phyloP scores from a whole-genome alignment of 2,329 filamentous ascomycete genomes.

The Fusarium coffeatum region DNA sequence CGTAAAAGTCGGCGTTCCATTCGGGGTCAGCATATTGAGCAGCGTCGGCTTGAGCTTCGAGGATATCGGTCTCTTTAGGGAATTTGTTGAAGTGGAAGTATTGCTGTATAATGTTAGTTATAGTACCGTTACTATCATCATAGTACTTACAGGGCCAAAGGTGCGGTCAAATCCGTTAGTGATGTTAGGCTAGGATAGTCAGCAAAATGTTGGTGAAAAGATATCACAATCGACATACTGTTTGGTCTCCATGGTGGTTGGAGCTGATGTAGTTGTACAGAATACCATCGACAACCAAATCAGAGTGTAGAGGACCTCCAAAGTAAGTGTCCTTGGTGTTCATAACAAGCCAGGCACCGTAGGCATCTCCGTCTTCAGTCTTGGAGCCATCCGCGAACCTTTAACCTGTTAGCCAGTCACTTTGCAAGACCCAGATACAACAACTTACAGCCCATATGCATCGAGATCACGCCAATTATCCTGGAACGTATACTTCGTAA shows the following conservation, averaged over 20 bases:
- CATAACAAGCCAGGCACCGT: constrained; percentile 72
- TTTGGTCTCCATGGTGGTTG: constrained; percentile 72
- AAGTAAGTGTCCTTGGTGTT: constrained; percentile 73
- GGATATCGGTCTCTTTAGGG: constrained; percentile 56
- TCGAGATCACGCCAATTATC: constrained; percentile 68
- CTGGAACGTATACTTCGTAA: constrained; percentile 74
- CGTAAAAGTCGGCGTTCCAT: constrained; percentile 72
- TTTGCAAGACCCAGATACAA: fast-evolving
- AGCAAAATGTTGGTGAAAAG: background rate
- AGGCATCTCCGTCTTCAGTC: constrained; percentile 63
- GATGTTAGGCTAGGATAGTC: constrained; percentile 63
- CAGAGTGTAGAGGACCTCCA: constrained; percentile 70
- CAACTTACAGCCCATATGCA: constrained; percentile 63
- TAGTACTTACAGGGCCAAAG: constrained; percentile 63
- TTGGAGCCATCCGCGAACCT: constrained; percentile 53
- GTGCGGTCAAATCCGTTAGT: constrained; percentile 73
- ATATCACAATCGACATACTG: constrained; percentile 38
- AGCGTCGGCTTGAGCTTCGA: constrained; percentile 65
- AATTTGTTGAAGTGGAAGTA: constrained; percentile 73
- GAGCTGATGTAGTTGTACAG: constrained; percentile 73
- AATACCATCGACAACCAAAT: constrained; percentile 72
- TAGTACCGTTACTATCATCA: background rate
- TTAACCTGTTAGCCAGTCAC: constrained; percentile 6
- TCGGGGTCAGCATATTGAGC: constrained; percentile 60
- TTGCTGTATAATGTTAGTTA: constrained; percentile 49